Evolutionary conservation across 345 rosid species (phyloP), one percentile per base, ranked within the genome.

Genomic region (Eucalyptus cloeziana): DNA sequence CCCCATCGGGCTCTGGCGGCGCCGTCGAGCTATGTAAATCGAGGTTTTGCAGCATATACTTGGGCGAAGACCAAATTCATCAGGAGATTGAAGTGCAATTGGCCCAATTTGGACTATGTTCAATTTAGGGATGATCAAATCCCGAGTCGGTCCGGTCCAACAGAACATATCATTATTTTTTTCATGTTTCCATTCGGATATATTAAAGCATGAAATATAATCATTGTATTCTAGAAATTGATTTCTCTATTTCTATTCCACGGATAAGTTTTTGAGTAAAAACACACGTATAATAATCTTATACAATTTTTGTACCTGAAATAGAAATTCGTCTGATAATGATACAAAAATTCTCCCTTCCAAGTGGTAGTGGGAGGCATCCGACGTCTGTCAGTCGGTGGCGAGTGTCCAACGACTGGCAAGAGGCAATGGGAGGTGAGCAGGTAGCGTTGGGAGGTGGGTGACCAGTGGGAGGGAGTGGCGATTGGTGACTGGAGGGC

Each of bases 331-430:
- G 0, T 52, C 8, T 52, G 0, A 19, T 52, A 52, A 52, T 19
- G 2, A 52, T 1, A 7, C 10, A 52, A 52, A 52, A 7, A 52
- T 19, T 52, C 25, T 52, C 5, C 10, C 0, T 52, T 52, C 10
- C 58, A 52, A 52, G 21, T 7, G 56, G 24, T 52, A 52, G 9
- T 52, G 24, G 56, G 24, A 52, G 58, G 24, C 58, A 52, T 52
- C 1, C 0, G 4, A 1, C 2, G 0, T 52, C 0, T 52, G 1
- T 52, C 2, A 6, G 2, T 1, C 2, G 50, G 1, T 3, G 54
- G 1, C 10, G 2, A 52, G 24, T 3, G 21, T 52, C 10, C 2
- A 52, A 4, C 0, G 58, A 52, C 0, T 0, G 0, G 4, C 4
- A 0, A 19, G 58, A 19, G 58, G 25, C 58, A 52, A 52, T 0